Conservation (phyloP, 2,329 filamentous ascomycete species). For the Aureobasidium sp. region DNA sequence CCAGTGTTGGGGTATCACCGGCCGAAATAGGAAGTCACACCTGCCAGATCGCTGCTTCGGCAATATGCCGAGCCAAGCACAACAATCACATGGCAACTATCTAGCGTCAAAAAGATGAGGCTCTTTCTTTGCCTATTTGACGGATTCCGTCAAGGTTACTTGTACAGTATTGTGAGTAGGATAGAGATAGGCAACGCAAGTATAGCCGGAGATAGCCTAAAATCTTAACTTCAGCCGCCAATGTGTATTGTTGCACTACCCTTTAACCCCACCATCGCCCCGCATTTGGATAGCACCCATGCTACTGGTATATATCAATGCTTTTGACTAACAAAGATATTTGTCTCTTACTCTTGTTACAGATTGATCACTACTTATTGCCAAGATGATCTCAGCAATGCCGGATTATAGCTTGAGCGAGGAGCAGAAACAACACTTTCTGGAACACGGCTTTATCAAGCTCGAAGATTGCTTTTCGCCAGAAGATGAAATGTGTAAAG, state of each 20-base stretch:
- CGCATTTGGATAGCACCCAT: neutral
- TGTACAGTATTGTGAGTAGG: too few species aligned
- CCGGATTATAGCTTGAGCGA: slow-evolving; percentile 31
- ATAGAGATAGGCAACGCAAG: neutral
- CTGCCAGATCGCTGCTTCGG: neutral
- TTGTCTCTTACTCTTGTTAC: too few species aligned
- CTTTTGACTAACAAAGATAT: neutral
- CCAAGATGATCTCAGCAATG: neutral
- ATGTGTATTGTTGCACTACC: neutral
- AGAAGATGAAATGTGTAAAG: slow-evolving; percentile 34
- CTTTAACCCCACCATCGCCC: neutral
- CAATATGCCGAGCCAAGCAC: neutral
- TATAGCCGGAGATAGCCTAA: slow-evolving; percentile 9
- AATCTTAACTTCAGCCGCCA: neutral
- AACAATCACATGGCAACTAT: neutral
- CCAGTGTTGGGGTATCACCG: neutral
- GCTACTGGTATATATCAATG: neutral
- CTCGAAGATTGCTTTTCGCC: slow-evolving; percentile 46
- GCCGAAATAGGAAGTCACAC: neutral
- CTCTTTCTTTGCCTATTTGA: neutral
- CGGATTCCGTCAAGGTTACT: neutral
- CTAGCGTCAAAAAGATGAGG: neutral
- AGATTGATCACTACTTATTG: too few species aligned
- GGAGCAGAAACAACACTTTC: slow-evolving; percentile 46
- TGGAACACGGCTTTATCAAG: slow-evolving; percentile 49